phyloP scores from a whole-genome alignment of 768 basidiomycete species.

The Mrakia frigida region DNA sequence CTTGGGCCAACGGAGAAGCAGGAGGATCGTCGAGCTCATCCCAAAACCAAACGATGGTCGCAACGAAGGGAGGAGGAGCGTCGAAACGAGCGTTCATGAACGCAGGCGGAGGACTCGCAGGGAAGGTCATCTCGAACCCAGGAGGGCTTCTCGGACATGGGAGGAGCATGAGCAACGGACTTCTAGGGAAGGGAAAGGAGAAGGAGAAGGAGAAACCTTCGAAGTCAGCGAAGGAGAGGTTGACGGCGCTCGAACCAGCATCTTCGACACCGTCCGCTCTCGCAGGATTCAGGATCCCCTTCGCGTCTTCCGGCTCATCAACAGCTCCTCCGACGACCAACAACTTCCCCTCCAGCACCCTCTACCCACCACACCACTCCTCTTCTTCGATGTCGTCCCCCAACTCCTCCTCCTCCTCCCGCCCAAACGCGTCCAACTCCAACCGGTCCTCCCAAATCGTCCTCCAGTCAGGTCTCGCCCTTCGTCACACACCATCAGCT shows the following conservation, averaged over 20 bases:
- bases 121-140: conserved; percentile 7
- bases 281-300: not conserved
- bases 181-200: conserved; percentile 21
- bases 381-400: not conserved
- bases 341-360: conserved; percentile 39
- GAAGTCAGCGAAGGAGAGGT: not conserved
- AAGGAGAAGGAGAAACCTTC: conserved; percentile 9
- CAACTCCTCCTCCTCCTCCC: conserved; percentile 35
- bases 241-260: not conserved
- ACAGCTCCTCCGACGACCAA: conserved; percentile 44
- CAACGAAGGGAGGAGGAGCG: not conserved
- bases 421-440: conserved; percentile 37
- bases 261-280: not conserved
- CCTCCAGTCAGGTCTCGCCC: conserved; percentile 68
- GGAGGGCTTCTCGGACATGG: not conserved
- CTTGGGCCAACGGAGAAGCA: not conserved
- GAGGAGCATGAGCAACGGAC: conserved; percentile 8
- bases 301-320: conserved; percentile 16
- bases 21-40: not conserved
- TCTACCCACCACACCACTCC: conserved; percentile 42
- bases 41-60: not conserved
- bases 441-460: conserved; percentile 62
- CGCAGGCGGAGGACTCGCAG: conserved; percentile 1
- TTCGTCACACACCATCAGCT: conserved; percentile 43
- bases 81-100: not conserved